These are phyloP conservation scores for Plasmodiophora brassicae DNA, from an alignment of 208 protist species.

Conservation along the genomic window DNA sequence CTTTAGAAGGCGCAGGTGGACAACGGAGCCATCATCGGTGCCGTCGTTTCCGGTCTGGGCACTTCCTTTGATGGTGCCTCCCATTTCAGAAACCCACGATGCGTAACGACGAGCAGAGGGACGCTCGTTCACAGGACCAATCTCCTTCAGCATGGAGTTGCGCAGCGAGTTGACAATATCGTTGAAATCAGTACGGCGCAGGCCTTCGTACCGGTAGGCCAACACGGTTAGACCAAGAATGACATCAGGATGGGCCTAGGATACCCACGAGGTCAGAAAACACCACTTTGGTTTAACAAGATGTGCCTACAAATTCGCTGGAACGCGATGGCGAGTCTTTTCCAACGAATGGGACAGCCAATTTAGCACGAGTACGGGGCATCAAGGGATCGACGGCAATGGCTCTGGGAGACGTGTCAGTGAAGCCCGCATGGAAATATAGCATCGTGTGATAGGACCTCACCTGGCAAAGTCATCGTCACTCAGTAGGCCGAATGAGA, in stretches of 20 bases:
- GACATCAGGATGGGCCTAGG: slow-evolving; percentile 81
- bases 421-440: too few relatives aligned
- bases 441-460: slow-evolving; percentile 12
- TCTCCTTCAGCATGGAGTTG: slow-evolving; percentile 36
- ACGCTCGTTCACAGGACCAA: slow-evolving; percentile 38
- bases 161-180: slow-evolving; percentile 39
- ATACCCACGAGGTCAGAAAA: slow-evolving; percentile 65
- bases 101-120: neutral
- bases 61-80: slow-evolving; percentile 34
- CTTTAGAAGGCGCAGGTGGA: slow-evolving; percentile 47
- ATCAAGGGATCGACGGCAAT: slow-evolving; percentile 60
- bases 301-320: slow-evolving; percentile 83
- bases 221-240: slow-evolving; percentile 79
- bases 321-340: slow-evolving; percentile 85
- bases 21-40: slow-evolving; percentile 27
- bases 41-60: slow-evolving; percentile 12
- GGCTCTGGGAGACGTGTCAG: neutral
- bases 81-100: slow-evolving; percentile 43
- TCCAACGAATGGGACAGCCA: slow-evolving; percentile 85
- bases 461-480: slow-evolving; percentile 63
- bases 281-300: slow-evolving; percentile 49
- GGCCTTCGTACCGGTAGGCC: slow-evolving; percentile 48
- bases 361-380: slow-evolving; percentile 71
- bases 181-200: slow-evolving; percentile 49
- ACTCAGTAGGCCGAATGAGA: slow-evolving; percentile 79